phyloP scores from a whole-genome alignment of 306 rosid species.

The Sechiopsis laciniata region DNA sequence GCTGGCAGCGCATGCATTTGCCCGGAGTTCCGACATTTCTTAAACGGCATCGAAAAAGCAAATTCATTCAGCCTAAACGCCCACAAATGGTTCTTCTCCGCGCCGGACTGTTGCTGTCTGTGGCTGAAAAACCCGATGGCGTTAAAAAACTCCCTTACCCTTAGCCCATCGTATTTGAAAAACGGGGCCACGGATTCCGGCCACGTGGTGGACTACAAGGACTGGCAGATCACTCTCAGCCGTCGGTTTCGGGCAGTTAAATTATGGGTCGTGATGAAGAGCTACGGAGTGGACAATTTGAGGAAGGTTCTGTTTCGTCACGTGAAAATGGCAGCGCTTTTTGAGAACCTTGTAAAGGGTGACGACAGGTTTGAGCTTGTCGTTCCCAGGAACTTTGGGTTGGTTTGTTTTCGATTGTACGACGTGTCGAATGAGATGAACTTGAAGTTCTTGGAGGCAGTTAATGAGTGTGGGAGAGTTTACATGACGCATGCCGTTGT shows the following conservation, averaged over 20 bases:
- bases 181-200: slow-evolving; percentile 18
- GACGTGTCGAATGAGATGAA: background rate
- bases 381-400: slow-evolving; percentile 23
- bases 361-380: slow-evolving; percentile 31
- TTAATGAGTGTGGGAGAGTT: slow-evolving; percentile 32
- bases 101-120: slow-evolving; percentile 33
- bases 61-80: slow-evolving; percentile 39
- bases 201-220: slow-evolving; percentile 32
- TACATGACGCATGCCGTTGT: slow-evolving; percentile 34
- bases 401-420: slow-evolving; percentile 31
- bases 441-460: slow-evolving; percentile 28
- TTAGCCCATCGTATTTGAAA: slow-evolving; percentile 14
- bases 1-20: too few species aligned
- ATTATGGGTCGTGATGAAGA: slow-evolving; percentile 30
- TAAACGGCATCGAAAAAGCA: slow-evolving; percentile 25
- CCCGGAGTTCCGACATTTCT: too few species aligned
- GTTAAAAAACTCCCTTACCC: slow-evolving; percentile 17
- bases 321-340: background rate
- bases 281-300: slow-evolving; percentile 26
- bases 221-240: slow-evolving; percentile 30
- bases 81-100: slow-evolving; percentile 38
- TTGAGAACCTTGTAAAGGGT: slow-evolving; percentile 24
- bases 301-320: background rate
- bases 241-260: slow-evolving; percentile 24
- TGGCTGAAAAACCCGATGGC: slow-evolving; percentile 26